These are phyloP conservation scores for Komagataella kurtzmanii DNA, from an alignment of 805 yeast genomes.

Conservation along the genomic window DNA sequence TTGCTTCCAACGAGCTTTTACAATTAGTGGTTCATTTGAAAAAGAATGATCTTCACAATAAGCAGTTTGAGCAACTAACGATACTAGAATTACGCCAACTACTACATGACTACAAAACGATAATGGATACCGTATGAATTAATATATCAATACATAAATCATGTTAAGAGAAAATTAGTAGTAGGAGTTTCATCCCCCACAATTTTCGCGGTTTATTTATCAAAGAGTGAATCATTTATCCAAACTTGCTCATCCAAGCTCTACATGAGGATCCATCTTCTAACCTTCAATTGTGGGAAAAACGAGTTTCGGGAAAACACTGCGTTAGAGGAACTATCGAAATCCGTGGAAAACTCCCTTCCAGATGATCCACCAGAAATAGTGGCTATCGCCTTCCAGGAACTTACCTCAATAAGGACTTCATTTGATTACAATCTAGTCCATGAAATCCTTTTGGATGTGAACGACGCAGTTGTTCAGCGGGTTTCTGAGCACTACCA, in stretches of 20 bases:
- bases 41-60: background rate
- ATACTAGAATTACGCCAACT: background rate
- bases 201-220: background rate
- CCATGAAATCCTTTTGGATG: slow-evolving; percentile 19
- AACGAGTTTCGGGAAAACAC: slow-evolving; percentile 19
- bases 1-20: background rate
- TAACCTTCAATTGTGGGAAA: slow-evolving; percentile 50
- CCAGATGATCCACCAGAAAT: slow-evolving; percentile 23
- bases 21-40: background rate
- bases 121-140: background rate
- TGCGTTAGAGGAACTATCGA: slow-evolving; percentile 16
- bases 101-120: background rate
- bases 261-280: slow-evolving; percentile 6
- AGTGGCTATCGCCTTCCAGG: slow-evolving; percentile 56
- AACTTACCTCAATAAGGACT: slow-evolving; percentile 41
- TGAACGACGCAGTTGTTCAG: slow-evolving; percentile 21
- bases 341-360: slow-evolving; percentile 11
- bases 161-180: background rate
- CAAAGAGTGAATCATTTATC: background rate
- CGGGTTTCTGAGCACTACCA: slow-evolving; percentile 22
- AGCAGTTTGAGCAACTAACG: background rate
- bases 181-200: background rate
- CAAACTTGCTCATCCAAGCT: background rate
- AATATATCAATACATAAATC: background rate
- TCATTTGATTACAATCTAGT: slow-evolving; percentile 30